Evolutionary conservation across 257 asterid genomes (phyloP).

Genomic region (Solanum pinnatisectum): DNA sequence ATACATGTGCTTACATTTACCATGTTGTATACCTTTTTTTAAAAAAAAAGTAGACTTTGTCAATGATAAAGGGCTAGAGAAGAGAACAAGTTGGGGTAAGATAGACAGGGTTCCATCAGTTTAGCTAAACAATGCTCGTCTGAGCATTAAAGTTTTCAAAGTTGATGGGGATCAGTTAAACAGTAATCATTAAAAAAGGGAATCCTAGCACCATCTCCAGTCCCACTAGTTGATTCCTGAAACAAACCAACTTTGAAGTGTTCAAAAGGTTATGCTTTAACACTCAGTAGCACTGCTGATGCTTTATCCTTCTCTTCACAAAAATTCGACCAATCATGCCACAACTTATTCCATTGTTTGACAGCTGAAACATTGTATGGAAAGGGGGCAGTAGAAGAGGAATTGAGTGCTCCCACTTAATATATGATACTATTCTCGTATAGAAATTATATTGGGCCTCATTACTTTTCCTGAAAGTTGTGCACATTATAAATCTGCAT

Average conservation of each 20-base stretch:
- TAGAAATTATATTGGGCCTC: neutral
- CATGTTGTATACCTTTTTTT: neutral
- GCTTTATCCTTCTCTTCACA: neutral
- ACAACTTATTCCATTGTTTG: neutral
- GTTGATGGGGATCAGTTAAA: neutral
- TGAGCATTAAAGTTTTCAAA: neutral
- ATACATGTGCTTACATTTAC: neutral
- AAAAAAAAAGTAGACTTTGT: neutral
- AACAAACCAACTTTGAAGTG: neutral
- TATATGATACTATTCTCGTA: neutral
- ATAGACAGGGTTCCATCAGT: neutral
- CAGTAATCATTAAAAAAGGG: neutral
- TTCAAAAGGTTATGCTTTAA: neutral
- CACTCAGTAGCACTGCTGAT: neutral
- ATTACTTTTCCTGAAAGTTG: neutral
- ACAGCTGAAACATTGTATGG: neutral
- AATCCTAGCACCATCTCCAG: neutral
- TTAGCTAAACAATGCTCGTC: neutral
- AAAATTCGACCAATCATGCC: neutral
- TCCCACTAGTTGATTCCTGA: neutral
- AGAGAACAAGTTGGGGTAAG: neutral
- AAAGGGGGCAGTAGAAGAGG: neutral
- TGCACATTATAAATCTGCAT: neutral
- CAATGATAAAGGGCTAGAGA: neutral
- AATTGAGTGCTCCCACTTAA: neutral